Evolutionary conservation across 1,284 basidiomycete genomes (phyloP), one percentile per base, ranked within the genome.

Genomic region (Trichosporon faecale): DNA sequence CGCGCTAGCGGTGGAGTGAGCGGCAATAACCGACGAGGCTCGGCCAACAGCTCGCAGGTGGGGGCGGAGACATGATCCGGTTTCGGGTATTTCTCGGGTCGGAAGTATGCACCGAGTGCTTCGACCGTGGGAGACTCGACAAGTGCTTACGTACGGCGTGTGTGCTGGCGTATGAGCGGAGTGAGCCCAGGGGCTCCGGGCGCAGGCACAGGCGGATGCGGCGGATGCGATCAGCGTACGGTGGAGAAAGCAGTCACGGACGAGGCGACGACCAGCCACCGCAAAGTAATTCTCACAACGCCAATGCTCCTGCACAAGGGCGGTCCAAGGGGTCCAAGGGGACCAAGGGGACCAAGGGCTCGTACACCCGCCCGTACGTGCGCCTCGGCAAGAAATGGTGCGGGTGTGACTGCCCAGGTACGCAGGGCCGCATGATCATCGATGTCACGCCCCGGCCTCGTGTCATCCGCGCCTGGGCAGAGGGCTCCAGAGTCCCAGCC

Each of bases 51-150:
- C 16, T 7, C 27, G 40, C 2, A 3, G 25, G 31, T 33, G 55
- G 21, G 57, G 57, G 31, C 57, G 57, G 57, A 31, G 57, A 31
- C 57, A 61, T 61, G 57, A 61, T 61, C 57, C 57, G 57, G 6
- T 25, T 31, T 61, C 57, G 57, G 57, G 29, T 61, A 31, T 31
- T 61, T n/a, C 57, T 61, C 57, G 57, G 57, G 14, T 31, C 57
- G 57, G 57, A 61, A 61, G 57, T 31, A 29, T n/a, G 27, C 29
- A n/a, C 57, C 57, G 57, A 29, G 29, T n/a, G 57, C 27, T 11
- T 31, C 18, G 27, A 29, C 49, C 49, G 49, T 52, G 49, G 49
- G 49, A 52, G 49, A 52, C 49, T 52, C 16, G 49, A 52, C 49
- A 21, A 21, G 5, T 52, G 49, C 49, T 61, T 61, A 61, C 57